phyloP scores from a whole-genome alignment of 306 rosid species.

The Inga leiocalycina region DNA sequence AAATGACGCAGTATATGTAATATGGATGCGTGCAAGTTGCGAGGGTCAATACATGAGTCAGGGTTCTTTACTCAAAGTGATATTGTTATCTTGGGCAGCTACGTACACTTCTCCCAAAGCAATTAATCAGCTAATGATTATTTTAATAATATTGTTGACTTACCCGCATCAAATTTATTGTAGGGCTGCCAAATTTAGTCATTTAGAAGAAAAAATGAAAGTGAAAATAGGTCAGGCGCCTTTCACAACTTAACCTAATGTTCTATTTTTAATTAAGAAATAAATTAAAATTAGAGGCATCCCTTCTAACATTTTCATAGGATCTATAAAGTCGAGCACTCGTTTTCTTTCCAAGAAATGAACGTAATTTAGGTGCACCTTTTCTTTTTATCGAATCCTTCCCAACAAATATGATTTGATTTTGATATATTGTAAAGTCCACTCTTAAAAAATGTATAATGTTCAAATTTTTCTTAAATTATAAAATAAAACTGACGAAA shows the following conservation, averaged over 20 bases:
- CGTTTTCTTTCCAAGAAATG: neutral
- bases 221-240: too few species aligned
- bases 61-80: neutral
- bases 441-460: neutral
- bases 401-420: neutral
- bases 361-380: neutral
- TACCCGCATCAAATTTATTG: neutral
- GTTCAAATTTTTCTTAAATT: neutral
- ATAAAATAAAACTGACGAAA: neutral
- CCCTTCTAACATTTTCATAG: too few species aligned
- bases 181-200: neutral
- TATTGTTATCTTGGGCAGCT: neutral
- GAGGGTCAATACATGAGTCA: neutral
- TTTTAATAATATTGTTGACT: constrained; percentile 35
- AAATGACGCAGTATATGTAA: neutral
- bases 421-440: neutral
- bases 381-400: neutral
- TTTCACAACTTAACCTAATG: too few species aligned
- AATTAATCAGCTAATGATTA: neutral
- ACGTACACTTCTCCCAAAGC: neutral
- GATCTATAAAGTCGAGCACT: neutral
- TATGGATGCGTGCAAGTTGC: neutral
- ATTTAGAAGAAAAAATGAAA: neutral
- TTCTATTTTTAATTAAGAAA: too few species aligned
- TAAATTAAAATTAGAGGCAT: too few species aligned